phyloP scores from a whole-genome alignment of 768 basidiomycete species.

The Hericium rajendrae region DNA sequence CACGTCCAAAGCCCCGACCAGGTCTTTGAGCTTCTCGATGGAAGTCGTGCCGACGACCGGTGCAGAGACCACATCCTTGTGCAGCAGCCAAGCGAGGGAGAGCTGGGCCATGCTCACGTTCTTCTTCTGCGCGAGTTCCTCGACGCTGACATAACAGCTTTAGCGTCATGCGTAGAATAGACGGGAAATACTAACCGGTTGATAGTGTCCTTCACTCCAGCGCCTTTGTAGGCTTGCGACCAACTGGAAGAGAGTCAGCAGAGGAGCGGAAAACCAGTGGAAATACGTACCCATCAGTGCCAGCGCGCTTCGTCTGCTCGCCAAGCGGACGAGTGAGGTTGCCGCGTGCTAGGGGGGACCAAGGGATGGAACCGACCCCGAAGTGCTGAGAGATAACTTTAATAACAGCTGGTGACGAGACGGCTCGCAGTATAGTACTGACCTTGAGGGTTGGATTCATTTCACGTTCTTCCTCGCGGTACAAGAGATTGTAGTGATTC shows the following conservation, averaged over 20 bases:
- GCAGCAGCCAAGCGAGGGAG: constrained; percentile 27
- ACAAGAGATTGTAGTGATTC: constrained; percentile 46
- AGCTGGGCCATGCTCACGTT: constrained; percentile 33
- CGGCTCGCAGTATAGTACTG: not conserved
- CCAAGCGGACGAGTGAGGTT: constrained; percentile 19
- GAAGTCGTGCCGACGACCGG: constrained; percentile 1
- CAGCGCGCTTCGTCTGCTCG: constrained; percentile 13
- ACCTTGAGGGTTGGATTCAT: constrained; percentile 40
- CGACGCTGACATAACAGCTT: constrained; percentile 17
- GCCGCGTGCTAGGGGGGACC: constrained; percentile 29
- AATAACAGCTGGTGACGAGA: not conserved
- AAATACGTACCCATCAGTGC: constrained; percentile 15
- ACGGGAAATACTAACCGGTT: not conserved
- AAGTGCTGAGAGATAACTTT: constrained; percentile 11
- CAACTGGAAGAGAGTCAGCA: not conserved
- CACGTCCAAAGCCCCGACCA: not conserved
- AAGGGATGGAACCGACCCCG: constrained; percentile 26
- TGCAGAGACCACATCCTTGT: constrained; percentile 10
- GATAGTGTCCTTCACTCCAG: not conserved
- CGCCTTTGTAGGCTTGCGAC: not conserved
- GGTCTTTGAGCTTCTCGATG: not conserved
- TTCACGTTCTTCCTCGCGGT: constrained; percentile 53
- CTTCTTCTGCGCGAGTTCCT: constrained; percentile 30
- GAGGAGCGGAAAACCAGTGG: not conserved
- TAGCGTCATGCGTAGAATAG: not conserved